phyloP scores from a whole-genome alignment of 768 basidiomycete species.

The Boletus fagicola region DNA sequence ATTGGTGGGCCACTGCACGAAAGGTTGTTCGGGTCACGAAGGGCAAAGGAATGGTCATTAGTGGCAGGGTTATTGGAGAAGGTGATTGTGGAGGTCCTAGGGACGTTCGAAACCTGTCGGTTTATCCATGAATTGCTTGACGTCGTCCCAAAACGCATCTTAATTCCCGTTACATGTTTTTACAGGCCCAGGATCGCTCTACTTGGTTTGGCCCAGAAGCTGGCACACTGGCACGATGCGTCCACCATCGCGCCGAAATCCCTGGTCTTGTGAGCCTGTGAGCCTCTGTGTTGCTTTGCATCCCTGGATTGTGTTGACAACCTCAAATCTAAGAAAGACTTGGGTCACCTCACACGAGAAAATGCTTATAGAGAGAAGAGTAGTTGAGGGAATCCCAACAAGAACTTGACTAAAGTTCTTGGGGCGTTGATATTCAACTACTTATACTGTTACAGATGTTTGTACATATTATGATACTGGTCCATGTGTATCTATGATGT shows the following conservation, averaged over 20 bases:
- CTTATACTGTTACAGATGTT: no score
- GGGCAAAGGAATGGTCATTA: slow-evolving; percentile 72
- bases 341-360: no score
- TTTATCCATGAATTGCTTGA: neutral
- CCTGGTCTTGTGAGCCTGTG: slow-evolving; percentile 70
- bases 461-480: no score
- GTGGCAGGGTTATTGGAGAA: slow-evolving; percentile 60
- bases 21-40: slow-evolving; percentile 80
- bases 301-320: no score
- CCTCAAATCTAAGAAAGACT: no score
- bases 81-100: slow-evolving; percentile 66
- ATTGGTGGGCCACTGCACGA: slow-evolving; percentile 81
- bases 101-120: slow-evolving; percentile 77
- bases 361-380: no score
- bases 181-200: slow-evolving; percentile 62
- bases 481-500: no score
- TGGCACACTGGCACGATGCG: slow-evolving; percentile 62
- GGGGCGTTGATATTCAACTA: no score
- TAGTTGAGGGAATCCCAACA: no score
- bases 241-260: slow-evolving; percentile 62
- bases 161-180: neutral
- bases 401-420: no score
- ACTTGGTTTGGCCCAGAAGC: slow-evolving; percentile 66
- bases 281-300: slow-evolving; percentile 25
- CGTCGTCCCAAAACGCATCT: neutral